Evolutionary conservation across 2,329 filamentous ascomycete species (phyloP).

Genomic region (Stenocarpella maydis): DNA sequence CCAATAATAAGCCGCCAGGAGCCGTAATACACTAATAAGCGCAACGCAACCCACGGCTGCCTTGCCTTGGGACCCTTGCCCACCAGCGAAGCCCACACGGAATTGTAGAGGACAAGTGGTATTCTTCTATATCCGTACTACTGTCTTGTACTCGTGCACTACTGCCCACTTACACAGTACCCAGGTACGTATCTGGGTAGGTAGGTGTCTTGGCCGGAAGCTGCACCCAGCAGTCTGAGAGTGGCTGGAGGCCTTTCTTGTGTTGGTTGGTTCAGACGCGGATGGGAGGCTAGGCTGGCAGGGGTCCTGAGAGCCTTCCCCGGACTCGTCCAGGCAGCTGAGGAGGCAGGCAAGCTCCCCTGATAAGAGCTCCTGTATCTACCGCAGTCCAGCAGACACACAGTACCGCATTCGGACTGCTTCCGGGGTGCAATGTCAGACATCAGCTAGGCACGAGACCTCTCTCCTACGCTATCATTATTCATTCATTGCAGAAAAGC

Average conservation of each 20-base stretch:
- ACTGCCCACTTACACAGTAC: too few species aligned
- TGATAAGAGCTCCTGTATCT: slow-evolving; percentile 18
- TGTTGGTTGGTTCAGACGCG: slow-evolving; percentile 4
- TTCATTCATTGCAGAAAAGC: background rate
- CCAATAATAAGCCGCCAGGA: background rate
- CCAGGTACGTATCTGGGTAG: too few species aligned
- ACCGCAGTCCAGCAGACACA: background rate
- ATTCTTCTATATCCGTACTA: too few species aligned
- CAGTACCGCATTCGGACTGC: too few species aligned
- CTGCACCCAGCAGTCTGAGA: too few species aligned
- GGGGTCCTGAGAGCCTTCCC: background rate
- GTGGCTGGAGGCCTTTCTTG: slow-evolving; percentile 6
- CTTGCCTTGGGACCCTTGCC: slow-evolving; percentile 3
- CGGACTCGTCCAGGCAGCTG: slow-evolving; percentile 10
- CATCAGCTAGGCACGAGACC: slow-evolving; percentile 20
- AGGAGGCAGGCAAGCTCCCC: background rate
- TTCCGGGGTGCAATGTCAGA: background rate
- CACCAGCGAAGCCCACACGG: background rate
- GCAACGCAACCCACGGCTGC: slow-evolving; percentile 8
- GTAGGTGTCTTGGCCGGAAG: too few species aligned
- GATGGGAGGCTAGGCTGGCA: background rate
- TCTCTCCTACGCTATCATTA: background rate
- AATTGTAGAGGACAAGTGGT: background rate
- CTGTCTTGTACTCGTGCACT: too few species aligned
- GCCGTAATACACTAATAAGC: background rate